Conservation (phyloP, 768 basidiomycete species). For the Tylopilus vinaceipallidus region DNA sequence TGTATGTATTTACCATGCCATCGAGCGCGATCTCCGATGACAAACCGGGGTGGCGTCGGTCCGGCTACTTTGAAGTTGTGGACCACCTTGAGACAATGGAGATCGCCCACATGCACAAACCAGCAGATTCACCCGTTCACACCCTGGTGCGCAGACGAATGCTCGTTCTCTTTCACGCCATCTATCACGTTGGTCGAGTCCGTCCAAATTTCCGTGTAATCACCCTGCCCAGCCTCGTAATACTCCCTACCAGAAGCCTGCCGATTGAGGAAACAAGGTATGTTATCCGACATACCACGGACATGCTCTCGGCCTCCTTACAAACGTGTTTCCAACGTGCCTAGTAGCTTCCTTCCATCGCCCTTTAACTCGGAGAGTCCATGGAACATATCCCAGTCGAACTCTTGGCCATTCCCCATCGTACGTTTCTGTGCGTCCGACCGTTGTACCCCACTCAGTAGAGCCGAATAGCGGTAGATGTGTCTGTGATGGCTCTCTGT, state of each 20-base stretch:
- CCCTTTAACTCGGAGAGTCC: conserved; percentile 28
- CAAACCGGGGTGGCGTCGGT: not conserved
- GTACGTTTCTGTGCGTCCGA: conserved; percentile 15
- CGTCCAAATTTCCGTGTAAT: conserved; percentile 24
- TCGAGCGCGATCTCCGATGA: not conserved
- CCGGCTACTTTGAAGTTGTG: not conserved
- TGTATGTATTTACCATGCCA: not conserved
- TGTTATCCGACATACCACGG: conserved; percentile 20
- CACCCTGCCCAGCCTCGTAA: conserved; percentile 5
- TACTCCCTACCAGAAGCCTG: conserved; percentile 10
- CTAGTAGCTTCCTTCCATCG: conserved; percentile 9
- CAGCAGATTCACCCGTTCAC: conserved; percentile 9
- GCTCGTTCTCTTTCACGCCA: not conserved
- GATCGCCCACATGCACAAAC: conserved; percentile 8
- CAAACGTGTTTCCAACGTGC: conserved; percentile 33
- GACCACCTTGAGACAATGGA: not conserved
- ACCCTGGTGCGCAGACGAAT: not conserved
- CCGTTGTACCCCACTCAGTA: conserved; percentile 4
- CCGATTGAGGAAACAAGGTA: conserved; percentile 21
- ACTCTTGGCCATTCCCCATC: conserved; percentile 17
- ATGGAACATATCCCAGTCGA: conserved; percentile 22
- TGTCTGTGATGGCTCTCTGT: conserved; percentile 27
- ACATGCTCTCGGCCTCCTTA: conserved; percentile 11
- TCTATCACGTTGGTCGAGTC: conserved; percentile 7
- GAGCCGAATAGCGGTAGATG: conserved; percentile 5